Evolutionary conservation across 495 filamentous ascomycete species (phyloP), one percentile per base, ranked within the genome.

Genomic region (Aspergillus avenaceus): DNA sequence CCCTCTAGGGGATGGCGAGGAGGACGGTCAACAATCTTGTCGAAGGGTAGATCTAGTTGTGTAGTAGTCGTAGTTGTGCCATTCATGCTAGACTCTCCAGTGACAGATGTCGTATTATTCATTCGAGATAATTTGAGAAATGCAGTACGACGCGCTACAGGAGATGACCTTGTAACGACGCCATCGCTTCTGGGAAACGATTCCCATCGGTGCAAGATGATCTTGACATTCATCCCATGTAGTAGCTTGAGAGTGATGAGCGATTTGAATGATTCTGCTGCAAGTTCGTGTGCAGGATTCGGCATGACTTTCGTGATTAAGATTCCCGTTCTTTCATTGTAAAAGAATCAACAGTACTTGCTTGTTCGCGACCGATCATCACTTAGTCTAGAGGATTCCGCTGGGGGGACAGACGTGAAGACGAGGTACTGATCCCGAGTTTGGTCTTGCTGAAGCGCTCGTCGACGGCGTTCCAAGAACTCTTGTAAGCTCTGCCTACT

Each of bases 281-380:
- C 56, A 44, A 52, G 48, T 50, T 53, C 52, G 40, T 54, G 56
- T 46, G 47, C 52, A 37, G 45, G 45, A 49, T 38, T 50, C 9
- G 49, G 52, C 45, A 53, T 50, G 14, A 59, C 41, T 59, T 55
- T 59, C 27, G 49, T 49, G 14, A 59, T 50, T 34, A 59, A 53
- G 36, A 47, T 47, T 47, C 45, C 44, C 14, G 56, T 59, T 55
- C 47, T 41, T 59, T 16, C 22, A 50, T 59, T 59, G 45, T 22
- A 55, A n/a, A 27, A 53, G 36, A 53, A 48, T 50, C 56, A 49
- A 45, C 52, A 34, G 29, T 50, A 59, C 40, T 59, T 59, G 56
- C 56, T 59, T 52, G 49, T 50, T 52, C 45, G 52, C 34, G 44
- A 55, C 41, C 29, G 34, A 50, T 59, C 56, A 53, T 55, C 56